phyloP scores from a whole-genome alignment of 305 asterid species.

The Ruellia speciosa region DNA sequence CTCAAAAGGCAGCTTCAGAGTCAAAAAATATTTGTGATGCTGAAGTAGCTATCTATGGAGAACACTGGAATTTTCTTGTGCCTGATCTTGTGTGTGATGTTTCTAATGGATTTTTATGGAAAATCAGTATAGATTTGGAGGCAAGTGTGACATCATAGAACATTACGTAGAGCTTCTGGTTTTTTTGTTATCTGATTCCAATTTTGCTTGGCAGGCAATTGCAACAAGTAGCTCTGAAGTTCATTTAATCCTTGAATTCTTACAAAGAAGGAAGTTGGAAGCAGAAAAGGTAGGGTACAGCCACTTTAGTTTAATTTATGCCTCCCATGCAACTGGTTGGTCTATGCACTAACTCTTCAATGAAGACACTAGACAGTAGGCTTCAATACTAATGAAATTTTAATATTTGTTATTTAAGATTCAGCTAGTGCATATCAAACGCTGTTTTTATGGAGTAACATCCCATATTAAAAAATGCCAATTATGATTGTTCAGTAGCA shows the following conservation, averaged over 20 bases:
- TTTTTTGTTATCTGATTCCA: conserved; percentile 19
- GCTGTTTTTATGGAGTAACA: not conserved
- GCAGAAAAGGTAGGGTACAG: conserved; percentile 60
- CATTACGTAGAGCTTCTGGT: conserved; percentile 17
- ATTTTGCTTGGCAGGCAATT: conserved; percentile 56
- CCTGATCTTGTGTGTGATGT: conserved; percentile 84
- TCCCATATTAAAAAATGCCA: not conserved
- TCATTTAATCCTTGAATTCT: conserved; percentile 66
- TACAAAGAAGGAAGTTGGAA: conserved; percentile 83
- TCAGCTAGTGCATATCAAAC: not conserved
- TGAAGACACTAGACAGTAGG: not conserved
- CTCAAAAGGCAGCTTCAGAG: conserved; percentile 40
- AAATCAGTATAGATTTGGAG: conserved; percentile 80
- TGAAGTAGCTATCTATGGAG: conserved; percentile 56
- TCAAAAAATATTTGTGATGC: conserved; percentile 31
- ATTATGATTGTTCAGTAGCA: conserved; percentile 17
- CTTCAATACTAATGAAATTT: not conserved
- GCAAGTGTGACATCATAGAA: conserved; percentile 36
- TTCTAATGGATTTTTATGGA: conserved; percentile 71
- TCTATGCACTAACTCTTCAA: not conserved
- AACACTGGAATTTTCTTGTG: conserved; percentile 76
- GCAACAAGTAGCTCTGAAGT: conserved; percentile 92
- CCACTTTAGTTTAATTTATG: conserved; percentile 9
- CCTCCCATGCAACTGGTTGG: not conserved
- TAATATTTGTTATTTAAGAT: not conserved